Percentiles rank a stretch among this genome's conserved stretches.
Evolutionary conservation across 1,284 basidiomycete genomes (phyloP).

Genomic region (Leccinum solheimii): DNA sequence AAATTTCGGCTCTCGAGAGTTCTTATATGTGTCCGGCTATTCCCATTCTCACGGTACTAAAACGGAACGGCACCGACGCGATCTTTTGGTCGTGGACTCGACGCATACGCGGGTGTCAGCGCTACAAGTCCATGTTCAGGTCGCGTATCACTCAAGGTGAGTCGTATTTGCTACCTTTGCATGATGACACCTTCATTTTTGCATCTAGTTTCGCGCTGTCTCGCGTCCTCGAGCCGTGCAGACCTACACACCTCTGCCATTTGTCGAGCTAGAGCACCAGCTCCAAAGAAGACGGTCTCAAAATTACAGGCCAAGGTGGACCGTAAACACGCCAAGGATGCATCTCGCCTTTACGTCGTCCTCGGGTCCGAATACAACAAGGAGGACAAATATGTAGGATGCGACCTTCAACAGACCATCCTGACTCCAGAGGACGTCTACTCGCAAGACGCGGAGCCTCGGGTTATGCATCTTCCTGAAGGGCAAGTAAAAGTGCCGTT

Average conservation of each 20-base stretch:
- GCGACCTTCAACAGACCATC: conserved; percentile 62
- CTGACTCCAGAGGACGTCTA: conserved; percentile 55
- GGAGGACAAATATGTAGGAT: conserved; percentile 62
- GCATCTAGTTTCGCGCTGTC: conserved; percentile 41
- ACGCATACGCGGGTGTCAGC: neutral
- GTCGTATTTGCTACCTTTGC: conserved; percentile 5
- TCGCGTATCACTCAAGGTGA: conserved; percentile 35
- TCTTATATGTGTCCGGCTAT: conserved; percentile 29
- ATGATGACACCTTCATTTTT: neutral
- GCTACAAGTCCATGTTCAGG: conserved; percentile 36
- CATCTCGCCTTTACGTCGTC: conserved; percentile 64
- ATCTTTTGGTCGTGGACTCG: neutral
- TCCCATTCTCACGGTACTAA: conserved; percentile 26
- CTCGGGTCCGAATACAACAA: conserved; percentile 68
- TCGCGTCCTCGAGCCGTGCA: conserved; percentile 46
- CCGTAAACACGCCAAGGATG: conserved; percentile 42
- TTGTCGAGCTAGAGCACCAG: conserved; percentile 38
- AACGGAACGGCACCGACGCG: neutral
- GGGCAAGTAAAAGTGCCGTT: conserved; percentile 46
- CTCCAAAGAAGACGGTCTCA: conserved; percentile 46
- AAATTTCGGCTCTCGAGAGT: neutral
- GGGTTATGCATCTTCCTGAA: conserved; percentile 20
- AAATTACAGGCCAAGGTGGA: conserved; percentile 53
- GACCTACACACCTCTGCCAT: conserved; percentile 59
- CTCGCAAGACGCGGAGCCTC: conserved; percentile 16